Evolutionary conservation across 495 filamentous ascomycete genomes (phyloP), one percentile per base, ranked within the genome.

Genomic region (Delitschia confertaspora): DNA sequence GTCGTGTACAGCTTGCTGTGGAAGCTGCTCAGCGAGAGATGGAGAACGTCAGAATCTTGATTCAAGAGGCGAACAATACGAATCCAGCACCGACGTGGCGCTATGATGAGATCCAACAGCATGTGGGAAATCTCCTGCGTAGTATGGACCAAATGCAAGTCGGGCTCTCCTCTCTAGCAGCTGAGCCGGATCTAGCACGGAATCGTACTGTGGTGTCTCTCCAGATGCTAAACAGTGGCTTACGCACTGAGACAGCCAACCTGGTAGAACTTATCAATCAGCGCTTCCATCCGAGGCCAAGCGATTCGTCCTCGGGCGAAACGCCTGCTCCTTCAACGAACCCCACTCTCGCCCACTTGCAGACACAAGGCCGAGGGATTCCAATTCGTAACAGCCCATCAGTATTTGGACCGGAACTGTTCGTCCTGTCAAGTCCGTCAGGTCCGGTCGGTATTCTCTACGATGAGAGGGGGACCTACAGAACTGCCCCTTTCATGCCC

Each of bases 371-470:
- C n/a, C n/a, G n/a, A n/a, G n/a, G n/a, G n/a, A n/a, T n/a, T n/a
- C n/a, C n/a, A n/a, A n/a, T n/a, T n/a, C n/a, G n/a, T n/a, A n/a
- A n/a, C n/a, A n/a, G n/a, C n/a, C n/a, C n/a, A n/a, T n/a, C n/a
- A n/a, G n/a, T n/a, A n/a, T n/a, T n/a, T n/a, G 33, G 11, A 33
- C 25, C 43, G 4, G 53, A 56, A 34, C 38, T 56, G 1, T 56
- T 56, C 43, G 37, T 56, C 14, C 43, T 56, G 5, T 51, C 53
- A 11, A 50, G 47, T 29, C 53, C 53, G 6, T 38, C 51, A 19
- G 53, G 53, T 2, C 53, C 53, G 5, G 53, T 56, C 22, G 53
- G 47, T 6, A 29, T 56, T 16, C 39, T 56, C 14, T 56, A 47
- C 35, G 53, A 56, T 26, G 45, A 51, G 13, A 42, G 47, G 2